A percentile compares a stretch with the other conserved stretches of the same genome.
phyloP scores from a whole-genome alignment of 306 rosid species.

The Alnus rubra region DNA sequence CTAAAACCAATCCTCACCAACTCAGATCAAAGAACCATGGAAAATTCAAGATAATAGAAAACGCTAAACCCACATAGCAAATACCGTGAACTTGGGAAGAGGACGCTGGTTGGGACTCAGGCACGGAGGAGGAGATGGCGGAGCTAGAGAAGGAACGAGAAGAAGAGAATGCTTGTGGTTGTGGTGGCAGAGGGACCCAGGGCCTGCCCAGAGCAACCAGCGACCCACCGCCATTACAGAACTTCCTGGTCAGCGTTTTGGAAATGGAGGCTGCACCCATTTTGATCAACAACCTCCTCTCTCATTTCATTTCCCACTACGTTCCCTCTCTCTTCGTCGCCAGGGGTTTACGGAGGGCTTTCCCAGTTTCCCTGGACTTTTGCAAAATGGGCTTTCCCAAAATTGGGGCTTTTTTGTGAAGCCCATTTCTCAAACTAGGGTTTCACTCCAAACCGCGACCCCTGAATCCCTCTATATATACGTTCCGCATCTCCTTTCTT shows the following conservation, averaged over 20 bases:
- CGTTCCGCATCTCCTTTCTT: no score
- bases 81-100: slow-evolving; percentile 55
- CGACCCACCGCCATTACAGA: slow-evolving; percentile 20
- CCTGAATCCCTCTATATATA: neutral
- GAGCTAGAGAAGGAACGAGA: slow-evolving; percentile 39
- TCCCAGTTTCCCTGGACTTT: neutral
- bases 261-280: slow-evolving; percentile 49
- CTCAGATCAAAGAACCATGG: neutral
- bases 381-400: neutral
- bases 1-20: slow-evolving; percentile 6
- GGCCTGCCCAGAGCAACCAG: slow-evolving; percentile 16
- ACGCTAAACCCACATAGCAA: neutral
- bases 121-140: slow-evolving; percentile 38
- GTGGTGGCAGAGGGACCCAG: slow-evolving; percentile 10
- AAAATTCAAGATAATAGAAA: slow-evolving; percentile 6
- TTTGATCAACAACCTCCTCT: slow-evolving; percentile 9
- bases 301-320: neutral
- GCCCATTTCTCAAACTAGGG: neutral
- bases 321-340: neutral
- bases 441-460: neutral
- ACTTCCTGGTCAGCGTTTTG: slow-evolving; percentile 38
- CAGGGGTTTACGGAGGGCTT: slow-evolving; percentile 44
- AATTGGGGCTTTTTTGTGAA: neutral
- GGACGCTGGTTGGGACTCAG: slow-evolving; percentile 44
- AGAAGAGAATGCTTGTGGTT: slow-evolving; percentile 8